Percentiles rank a stretch among this genome's conserved stretches.
Evolutionary conservation across 495 filamentous ascomycete genomes (phyloP).

Genomic region (Achaetomiella virescens): DNA sequence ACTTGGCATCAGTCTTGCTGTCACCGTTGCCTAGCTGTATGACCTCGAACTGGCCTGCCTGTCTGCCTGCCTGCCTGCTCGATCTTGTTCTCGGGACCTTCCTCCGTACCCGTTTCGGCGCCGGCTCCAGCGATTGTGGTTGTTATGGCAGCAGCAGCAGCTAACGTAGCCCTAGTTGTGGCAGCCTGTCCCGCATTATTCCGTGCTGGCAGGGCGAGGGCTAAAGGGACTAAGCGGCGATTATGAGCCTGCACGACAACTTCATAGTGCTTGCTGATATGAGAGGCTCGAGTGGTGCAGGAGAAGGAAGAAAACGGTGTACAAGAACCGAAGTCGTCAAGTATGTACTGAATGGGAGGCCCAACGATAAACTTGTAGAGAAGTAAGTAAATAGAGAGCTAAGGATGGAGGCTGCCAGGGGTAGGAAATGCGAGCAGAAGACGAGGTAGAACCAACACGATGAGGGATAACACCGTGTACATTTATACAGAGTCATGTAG

Average conservation of each 20-base stretch:
- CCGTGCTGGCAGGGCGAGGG: slow-evolving; percentile 18
- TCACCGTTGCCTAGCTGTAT: slow-evolving; percentile 22
- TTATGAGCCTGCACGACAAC: slow-evolving; percentile 18
- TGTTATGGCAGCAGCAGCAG: slow-evolving; percentile 11
- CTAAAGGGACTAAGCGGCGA: slow-evolving; percentile 24
- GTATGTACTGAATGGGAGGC: neutral
- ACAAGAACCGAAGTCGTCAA: neutral
- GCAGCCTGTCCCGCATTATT: neutral
- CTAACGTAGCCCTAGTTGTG: neutral
- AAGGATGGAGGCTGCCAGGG: slow-evolving; percentile 2
- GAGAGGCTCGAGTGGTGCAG: neutral
- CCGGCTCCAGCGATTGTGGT: slow-evolving; percentile 7
- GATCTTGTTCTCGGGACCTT: slow-evolving; percentile 22
- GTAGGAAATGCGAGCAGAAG: neutral
- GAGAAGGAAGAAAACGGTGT: neutral
- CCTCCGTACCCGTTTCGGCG: slow-evolving; percentile 11
- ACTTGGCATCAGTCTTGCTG: slow-evolving; percentile 26
- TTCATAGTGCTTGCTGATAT: slow-evolving; percentile 19
- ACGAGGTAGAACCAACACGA: slow-evolving; percentile 1
- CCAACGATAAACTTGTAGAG: neutral
- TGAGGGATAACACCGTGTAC: neutral
- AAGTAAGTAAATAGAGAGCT: neutral
- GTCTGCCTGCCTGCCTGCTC: too few relatives aligned
- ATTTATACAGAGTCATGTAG: neutral
- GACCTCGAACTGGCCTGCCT: slow-evolving; percentile 21